Evolutionary conservation across 2,329 filamentous ascomycete species (phyloP).

Genomic region (Delphinella strobiligena): DNA sequence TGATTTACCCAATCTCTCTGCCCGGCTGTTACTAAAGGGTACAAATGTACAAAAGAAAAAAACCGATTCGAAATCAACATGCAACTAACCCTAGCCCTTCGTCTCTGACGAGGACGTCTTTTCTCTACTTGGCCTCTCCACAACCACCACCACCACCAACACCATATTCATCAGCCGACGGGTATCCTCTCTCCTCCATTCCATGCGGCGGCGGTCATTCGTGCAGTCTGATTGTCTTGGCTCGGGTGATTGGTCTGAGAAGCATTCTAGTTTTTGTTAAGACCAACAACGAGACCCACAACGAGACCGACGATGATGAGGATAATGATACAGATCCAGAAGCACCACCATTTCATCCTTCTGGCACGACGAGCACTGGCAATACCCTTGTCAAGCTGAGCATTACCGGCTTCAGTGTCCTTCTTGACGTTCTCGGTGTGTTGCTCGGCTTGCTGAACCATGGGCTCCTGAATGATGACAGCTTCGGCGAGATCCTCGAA

Average conservation of each 20-base stretch:
- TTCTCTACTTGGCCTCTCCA: no score
- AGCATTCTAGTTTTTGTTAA: conserved; percentile 11
- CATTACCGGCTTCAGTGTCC: conserved; percentile 57
- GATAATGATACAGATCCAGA: conserved; percentile 43
- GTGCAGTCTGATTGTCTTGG: no score
- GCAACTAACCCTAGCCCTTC: no score
- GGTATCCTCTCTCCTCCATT: no score
- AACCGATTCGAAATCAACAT: no score
- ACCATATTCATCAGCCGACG: no score
- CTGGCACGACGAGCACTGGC: conserved; percentile 53
- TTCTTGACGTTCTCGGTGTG: conserved; percentile 54
- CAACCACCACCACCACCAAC: no score
- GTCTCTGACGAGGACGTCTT: no score
- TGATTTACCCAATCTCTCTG: neutral
- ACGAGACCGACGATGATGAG: conserved; percentile 37
- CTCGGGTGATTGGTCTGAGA: neutral
- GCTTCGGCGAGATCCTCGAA: conserved; percentile 65
- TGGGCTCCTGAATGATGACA: conserved; percentile 58
- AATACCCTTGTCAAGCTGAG: conserved; percentile 57
- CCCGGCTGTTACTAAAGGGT: neutral
- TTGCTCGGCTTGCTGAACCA: conserved; percentile 49
- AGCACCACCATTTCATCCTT: conserved; percentile 74
- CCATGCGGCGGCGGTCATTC: no score
- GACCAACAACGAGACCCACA: conserved; percentile 37
- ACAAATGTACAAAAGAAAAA: neutral